Percentiles rank a stretch among this genome's conserved stretches.
These are phyloP conservation scores for Bocquillonia castaneifolia DNA, from an alignment of 441 rosid genomes.

Conservation along the genomic window DNA sequence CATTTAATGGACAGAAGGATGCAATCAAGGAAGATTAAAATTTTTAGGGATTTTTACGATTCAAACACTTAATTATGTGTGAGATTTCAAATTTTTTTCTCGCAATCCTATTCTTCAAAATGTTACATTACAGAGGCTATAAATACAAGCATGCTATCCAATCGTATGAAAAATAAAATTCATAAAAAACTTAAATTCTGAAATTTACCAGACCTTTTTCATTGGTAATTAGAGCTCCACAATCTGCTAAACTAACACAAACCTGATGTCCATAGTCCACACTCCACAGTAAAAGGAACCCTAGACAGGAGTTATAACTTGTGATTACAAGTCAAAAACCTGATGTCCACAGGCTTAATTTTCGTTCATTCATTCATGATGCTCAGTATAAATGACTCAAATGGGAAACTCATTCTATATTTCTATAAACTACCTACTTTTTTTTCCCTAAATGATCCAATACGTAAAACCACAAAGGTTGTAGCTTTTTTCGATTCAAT, in stretches of 20 bases:
- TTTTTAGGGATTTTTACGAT: not conserved
- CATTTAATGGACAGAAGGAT: not conserved
- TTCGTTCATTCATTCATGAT: not conserved
- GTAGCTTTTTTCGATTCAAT: not conserved
- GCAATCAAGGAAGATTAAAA: not conserved
- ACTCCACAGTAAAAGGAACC: no score
- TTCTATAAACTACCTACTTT: not conserved
- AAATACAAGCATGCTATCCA: not conserved
- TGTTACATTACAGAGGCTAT: not conserved
- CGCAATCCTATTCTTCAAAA: not conserved
- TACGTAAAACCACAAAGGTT: not conserved
- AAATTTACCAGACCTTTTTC: not conserved
- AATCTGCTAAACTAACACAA: not conserved
- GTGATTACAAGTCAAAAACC: not conserved
- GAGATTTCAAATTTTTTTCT: not conserved
- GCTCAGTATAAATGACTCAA: not conserved
- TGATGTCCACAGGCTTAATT: not conserved
- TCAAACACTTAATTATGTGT: no score
- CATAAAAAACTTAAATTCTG: not conserved
- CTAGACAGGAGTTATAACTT: no score
- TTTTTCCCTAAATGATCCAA: not conserved
- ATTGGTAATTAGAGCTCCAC: not conserved
- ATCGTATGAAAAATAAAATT: not conserved
- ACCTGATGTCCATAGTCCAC: not conserved
- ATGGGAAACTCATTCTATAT: not conserved